A percentile compares a stretch with the other conserved stretches of the same genome.
Evolutionary conservation across 208 protist species (phyloP).

Genomic region (Leptomonas seymouri): DNA sequence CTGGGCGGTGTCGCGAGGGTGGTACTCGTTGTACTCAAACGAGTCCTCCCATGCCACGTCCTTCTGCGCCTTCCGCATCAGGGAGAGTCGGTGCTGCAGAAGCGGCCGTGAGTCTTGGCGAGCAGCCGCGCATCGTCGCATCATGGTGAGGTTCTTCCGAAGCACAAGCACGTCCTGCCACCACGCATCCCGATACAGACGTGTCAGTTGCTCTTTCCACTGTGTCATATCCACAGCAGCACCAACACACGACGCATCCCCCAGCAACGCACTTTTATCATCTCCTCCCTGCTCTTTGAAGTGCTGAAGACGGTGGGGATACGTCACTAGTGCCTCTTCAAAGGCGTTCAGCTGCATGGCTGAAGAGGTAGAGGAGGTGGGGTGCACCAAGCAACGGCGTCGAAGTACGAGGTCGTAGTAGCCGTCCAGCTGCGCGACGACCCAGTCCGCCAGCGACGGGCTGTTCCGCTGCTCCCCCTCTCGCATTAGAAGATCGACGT

Average conservation of each 20-base stretch:
- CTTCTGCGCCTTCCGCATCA: not conserved
- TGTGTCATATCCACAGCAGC: not conserved
- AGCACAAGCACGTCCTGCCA: constrained; percentile 72
- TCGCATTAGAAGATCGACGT: constrained; percentile 19
- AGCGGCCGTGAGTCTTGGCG: not conserved
- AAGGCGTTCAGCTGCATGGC: not conserved
- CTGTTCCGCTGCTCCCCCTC: not conserved
- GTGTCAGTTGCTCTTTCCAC: constrained; percentile 17
- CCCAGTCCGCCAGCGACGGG: constrained; percentile 40
- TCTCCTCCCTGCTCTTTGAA: not conserved
- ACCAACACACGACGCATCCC: not conserved
- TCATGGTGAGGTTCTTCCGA: constrained; percentile 35
- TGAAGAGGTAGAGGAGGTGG: not conserved
- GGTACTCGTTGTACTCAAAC: constrained; percentile 85
- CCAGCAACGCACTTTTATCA: not conserved
- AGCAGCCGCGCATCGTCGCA: constrained; percentile 8
- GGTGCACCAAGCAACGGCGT: constrained; percentile 33
- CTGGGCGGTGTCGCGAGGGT: constrained; percentile 41
- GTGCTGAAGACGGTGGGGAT: not conserved
- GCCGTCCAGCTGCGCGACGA: constrained; percentile 55
- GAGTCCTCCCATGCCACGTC: constrained; percentile 67
- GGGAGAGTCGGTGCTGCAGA: not conserved
- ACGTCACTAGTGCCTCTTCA: constrained; percentile 6
- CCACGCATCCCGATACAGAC: constrained; percentile 15
- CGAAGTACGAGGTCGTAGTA: constrained; percentile 65